Evolutionary conservation across 129 eudicot genomes (phyloP), one percentile per base, ranked within the genome.

Genomic region (Ambrosia artemisiifolia): DNA sequence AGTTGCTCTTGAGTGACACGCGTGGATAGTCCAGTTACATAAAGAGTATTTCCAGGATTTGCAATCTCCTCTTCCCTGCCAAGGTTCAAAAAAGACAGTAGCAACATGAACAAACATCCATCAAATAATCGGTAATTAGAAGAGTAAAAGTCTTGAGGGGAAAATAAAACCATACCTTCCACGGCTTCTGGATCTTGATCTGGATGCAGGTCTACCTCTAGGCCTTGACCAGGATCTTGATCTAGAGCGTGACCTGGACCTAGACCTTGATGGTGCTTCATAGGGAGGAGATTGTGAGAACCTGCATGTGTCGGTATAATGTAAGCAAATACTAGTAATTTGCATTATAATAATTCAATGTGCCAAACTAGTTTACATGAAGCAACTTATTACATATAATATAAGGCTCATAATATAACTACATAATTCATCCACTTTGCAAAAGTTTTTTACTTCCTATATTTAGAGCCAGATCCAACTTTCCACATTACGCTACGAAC

Each of bases 21-120:
- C 38, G 97, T 91, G 46, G 99, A 95, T 36, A 95, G 85, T 11
- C 99, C 99, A 72, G 99, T 95, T 61, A 95, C 97, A 43, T 91
- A 95, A 17, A 95, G 97, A 42, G 99, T 88, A 81, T 84, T 90
- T 60, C 99, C 99, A 32, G 92, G 85, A 72, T 90, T 95, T 75
- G 38, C 71, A 70, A 79, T 66, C 30, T 70, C 87, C 28, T 76
- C 88, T 67, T 64, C 57, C 87, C 98, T 86, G 78, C 65, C 67
- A 65, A 33, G 51, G 30, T 80, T 71, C 8, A 77, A 68, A 57
- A 16, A 24, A 56, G 14, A 44, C 11, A 9, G 12, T 33, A 17
- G 14, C 20, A 54, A 61, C 28, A 55, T 20, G 57, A 53, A 33
- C 24, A 67, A 56, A 14, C 20, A 49, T 43, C 24, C 59, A 79